phyloP scores from a whole-genome alignment of 75 land plant species.

The Pinus albicaulis region DNA sequence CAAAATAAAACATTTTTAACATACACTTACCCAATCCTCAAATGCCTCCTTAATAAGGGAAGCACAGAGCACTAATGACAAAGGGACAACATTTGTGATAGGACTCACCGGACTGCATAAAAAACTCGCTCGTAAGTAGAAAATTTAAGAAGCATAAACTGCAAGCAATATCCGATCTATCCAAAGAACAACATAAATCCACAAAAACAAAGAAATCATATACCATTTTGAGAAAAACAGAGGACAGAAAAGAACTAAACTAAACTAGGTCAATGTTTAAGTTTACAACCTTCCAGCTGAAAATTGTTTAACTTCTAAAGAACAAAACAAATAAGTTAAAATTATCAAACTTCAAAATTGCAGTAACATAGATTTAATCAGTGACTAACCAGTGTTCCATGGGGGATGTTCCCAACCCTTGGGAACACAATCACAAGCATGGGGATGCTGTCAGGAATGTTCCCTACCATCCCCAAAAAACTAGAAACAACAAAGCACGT shows the following conservation, averaged over 20 bases:
- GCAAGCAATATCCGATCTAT: background rate
- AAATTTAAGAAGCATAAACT: background rate
- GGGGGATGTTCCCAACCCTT: too few species aligned
- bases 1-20: conserved; percentile 5
- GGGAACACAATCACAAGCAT: too few species aligned
- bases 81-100: conserved; percentile 87
- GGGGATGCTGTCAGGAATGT: too few species aligned
- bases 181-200: background rate
- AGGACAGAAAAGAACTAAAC: background rate
- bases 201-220: background rate
- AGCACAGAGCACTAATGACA: conserved; percentile 80
- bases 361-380: background rate
- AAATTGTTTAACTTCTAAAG: background rate
- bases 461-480: too few species aligned
- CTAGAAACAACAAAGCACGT: too few species aligned
- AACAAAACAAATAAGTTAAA: background rate
- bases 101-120: conserved; percentile 94
- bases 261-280: background rate
- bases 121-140: conserved; percentile 3
- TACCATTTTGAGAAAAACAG: background rate
- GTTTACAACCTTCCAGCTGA: background rate
- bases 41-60: conserved; percentile 97
- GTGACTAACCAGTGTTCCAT: background rate
- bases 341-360: background rate
- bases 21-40: conserved; percentile 90